Evolutionary conservation across 2,329 filamentous ascomycete species (phyloP), one percentile per base, ranked within the genome.

Genomic region (Ophiocordyceps polyrhachis-furcata): DNA sequence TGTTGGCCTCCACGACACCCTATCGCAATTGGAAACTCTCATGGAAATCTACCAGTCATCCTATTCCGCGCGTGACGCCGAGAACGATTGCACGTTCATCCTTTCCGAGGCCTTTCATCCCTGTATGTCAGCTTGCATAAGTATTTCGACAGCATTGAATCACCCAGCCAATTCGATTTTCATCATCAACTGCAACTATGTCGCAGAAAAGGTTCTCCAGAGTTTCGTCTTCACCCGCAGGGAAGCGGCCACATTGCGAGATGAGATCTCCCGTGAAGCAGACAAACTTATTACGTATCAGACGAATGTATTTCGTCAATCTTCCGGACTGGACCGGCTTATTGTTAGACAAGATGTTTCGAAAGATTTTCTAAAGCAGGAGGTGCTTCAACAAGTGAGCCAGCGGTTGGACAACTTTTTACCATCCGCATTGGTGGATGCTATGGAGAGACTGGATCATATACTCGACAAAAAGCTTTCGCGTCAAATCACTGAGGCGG

Each of bases 361-460:
- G 5, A 66, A 88, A 1, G 64, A 55, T 63, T 32, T 56, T 49
- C 59, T 83, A 5, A 66, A 69, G 40, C 70, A 46, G 41, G 49
- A 70, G 13, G 69, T 47, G 0, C 67, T 96, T n/a, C 63, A 72
- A 1, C 64, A 69, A 43, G 78, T 81, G 2, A 84, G 84, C 53
- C 83, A 88, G 53, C 73, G 71, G 38, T 69, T 98, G 7, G 91
- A 98, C 56, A 79, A 86, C 48, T 98, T 96, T 63, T 67, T 98
- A 21, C 88, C 91, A 0, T 93, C 86, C 1, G 91, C 89, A 3
- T 70, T 94, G 28, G 89, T 95, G 69, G 91, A 98, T 58, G 88
- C 88, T 3, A 78, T 84, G 53, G 83, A 91, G 43, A 84, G 86
- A 48, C 62, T 96, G 23, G 81, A 80, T 50, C 68, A 75, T 40